These are phyloP conservation scores for Citrullus mucosospermus DNA, from an alignment of 306 rosid species.

Conservation along the genomic window DNA sequence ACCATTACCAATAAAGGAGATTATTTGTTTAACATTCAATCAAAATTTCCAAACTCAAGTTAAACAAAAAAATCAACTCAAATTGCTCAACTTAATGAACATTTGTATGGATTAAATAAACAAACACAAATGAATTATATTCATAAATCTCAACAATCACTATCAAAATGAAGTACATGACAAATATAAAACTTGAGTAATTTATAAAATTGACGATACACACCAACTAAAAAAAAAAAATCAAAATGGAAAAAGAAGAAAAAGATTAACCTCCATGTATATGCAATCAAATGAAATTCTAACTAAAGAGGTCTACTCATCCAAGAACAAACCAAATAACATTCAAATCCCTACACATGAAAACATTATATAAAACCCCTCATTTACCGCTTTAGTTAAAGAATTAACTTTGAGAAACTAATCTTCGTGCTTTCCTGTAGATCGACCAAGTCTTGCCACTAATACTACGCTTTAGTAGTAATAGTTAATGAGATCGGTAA, in stretches of 20 bases:
- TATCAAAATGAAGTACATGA: neutral
- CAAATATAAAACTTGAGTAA: neutral
- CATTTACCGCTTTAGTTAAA: no score
- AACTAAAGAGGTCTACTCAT: conserved; percentile 2
- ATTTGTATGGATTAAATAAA: neutral
- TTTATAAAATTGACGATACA: neutral
- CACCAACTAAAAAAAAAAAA: neutral
- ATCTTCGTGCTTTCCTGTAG: no score
- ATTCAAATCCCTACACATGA: no score
- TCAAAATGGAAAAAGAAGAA: neutral
- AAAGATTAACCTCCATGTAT: neutral
- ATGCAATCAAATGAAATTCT: neutral
- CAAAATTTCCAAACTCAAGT: neutral
- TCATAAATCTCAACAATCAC: neutral
- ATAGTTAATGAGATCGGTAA: no score
- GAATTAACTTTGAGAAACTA: no score
- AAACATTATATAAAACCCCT: no score
- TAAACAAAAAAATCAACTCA: neutral
- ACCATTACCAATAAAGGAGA: neutral
- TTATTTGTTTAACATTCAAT: neutral
- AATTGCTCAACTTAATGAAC: neutral
- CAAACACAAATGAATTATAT: neutral
- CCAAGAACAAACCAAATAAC: neutral
- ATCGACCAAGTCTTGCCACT: no score
- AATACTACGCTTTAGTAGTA: no score